phyloP scores from a whole-genome alignment of 257 asterid species.

The Anisodus acutangulus region DNA sequence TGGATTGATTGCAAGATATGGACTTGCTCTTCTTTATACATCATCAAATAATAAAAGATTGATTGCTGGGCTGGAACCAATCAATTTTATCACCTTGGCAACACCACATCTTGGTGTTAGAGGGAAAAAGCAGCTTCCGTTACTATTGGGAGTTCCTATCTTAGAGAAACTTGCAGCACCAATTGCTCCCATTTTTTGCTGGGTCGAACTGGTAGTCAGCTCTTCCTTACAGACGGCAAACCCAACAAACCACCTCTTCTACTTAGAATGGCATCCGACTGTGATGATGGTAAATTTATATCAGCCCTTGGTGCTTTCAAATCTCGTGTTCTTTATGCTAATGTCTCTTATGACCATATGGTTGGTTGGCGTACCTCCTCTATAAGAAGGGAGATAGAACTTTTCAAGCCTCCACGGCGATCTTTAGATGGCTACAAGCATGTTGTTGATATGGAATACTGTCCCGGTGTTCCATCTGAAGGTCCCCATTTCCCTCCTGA shows the following conservation, averaged over 20 bases:
- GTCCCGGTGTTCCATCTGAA: conserved; percentile 67
- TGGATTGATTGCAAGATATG: conserved; percentile 93
- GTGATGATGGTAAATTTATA: conserved; percentile 77
- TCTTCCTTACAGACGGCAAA: conserved; percentile 57
- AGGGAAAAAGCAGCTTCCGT: conserved; percentile 96
- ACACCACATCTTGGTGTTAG: conserved; percentile 99
- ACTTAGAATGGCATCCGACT: conserved; percentile 79
- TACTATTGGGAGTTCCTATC: conserved; percentile 76
- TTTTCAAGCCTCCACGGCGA: conserved; percentile 67
- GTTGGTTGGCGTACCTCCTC: conserved; percentile 99
- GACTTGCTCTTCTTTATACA: conserved; percentile 69
- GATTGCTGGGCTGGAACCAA: conserved; percentile 89
- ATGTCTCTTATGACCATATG: conserved; percentile 88
- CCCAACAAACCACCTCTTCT: conserved; percentile 81
- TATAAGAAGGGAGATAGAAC: conserved; percentile 82
- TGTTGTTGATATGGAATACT: conserved; percentile 72
- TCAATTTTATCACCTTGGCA: conserved; percentile 89
- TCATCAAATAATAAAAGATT: conserved; percentile 40
- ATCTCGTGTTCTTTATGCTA: conserved; percentile 82
- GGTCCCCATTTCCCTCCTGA: conserved; percentile 69
- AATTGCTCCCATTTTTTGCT: conserved; percentile 55
- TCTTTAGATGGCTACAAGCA: conserved; percentile 93
- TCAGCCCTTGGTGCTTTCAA: conserved; percentile 84
- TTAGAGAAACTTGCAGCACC: conserved; percentile 94
- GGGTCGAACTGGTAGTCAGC: conserved; percentile 53